Evolutionary conservation across 2,329 filamentous ascomycete species (phyloP), one percentile per base, ranked within the genome.

Genomic region (Aspergillus fischeri): DNA sequence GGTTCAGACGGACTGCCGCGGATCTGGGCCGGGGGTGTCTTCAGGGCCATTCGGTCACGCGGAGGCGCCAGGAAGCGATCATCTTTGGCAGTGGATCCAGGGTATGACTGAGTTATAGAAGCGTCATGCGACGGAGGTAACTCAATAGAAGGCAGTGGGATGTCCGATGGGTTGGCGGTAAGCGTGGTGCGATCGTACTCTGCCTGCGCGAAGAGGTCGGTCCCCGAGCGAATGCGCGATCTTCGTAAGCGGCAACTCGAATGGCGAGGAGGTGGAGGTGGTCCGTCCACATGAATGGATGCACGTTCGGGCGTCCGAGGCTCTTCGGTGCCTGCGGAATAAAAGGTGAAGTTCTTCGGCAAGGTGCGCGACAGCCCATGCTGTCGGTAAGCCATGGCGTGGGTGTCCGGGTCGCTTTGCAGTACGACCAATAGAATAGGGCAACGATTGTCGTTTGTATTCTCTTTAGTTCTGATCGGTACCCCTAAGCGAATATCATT

Each of bases 281-380:
- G 77, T 4, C 75, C 68, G 52, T 75, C 72, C 29, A 75, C 66
- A 54, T 74, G 69, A 38, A 67, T 63, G 11, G 71, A 70, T 17
- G 72, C 66, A 58, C 73, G 76, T 59, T 78, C 72, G 57, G 77
- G 77, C 17, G 77, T 79, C 61, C 66, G 76, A 25, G 77, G 77
- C 55, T 70, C 70, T 32, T 70, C 69, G 45, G 65, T 63, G 51
- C 65, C 63, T 49, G 65, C 53, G 51, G 72, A 71, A 52, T 74
- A 68, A 51, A 77, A 76, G 10, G 74, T 77, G 64, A 79, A 79
- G 65, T 78, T 77, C 61, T 78, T 78, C 28, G 77, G 77, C 27
- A 79, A 65, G 25, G 77, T 79, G 54, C 75, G 76, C 57, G 77
- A 79, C 53, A 78, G 68, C 21, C 70, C 72, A 53, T 67, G 65